Evolutionary conservation across 345 rosid genomes (phyloP).

Genomic region (Melastoma malabathricum): DNA sequence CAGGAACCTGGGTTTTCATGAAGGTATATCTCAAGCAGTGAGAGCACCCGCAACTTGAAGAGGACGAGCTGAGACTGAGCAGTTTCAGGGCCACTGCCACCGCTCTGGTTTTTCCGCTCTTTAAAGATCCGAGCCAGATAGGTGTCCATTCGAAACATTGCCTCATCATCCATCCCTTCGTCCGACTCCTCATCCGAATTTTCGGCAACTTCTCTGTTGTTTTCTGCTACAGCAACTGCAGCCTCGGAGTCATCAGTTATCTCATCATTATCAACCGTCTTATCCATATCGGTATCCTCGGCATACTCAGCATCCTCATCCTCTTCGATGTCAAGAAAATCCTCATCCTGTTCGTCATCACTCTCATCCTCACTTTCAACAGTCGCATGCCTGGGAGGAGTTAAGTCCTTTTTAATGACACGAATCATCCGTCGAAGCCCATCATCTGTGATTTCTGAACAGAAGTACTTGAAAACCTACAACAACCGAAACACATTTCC

Average conservation of each 20-base stretch:
- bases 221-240: constrained; percentile 31
- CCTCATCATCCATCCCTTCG: constrained; percentile 91
- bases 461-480: constrained; percentile 81
- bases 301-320: constrained; percentile 67
- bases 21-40: constrained; percentile 81
- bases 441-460: constrained; percentile 57
- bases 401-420: constrained; percentile 77
- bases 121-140: constrained; percentile 81
- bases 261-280: constrained; percentile 62
- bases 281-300: constrained; percentile 55
- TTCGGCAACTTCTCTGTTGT: constrained; percentile 28
- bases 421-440: constrained; percentile 76
- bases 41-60: constrained; percentile 86
- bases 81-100: constrained; percentile 57
- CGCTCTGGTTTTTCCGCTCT: constrained; percentile 79
- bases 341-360: constrained; percentile 53
- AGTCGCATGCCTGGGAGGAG: constrained; percentile 70
- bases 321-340: constrained; percentile 74
- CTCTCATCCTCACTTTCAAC: constrained; percentile 37
- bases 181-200: constrained; percentile 65
- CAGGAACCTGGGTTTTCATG: constrained; percentile 73
- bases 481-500: too few species aligned
- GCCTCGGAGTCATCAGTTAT: constrained; percentile 74
- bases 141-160: constrained; percentile 93
- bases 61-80: constrained; percentile 88